A percentile compares a stretch with the other conserved stretches of the same genome.
Conservation (phyloP, 2,329 filamentous ascomycete genomes). For the Claviceps purpurea region DNA sequence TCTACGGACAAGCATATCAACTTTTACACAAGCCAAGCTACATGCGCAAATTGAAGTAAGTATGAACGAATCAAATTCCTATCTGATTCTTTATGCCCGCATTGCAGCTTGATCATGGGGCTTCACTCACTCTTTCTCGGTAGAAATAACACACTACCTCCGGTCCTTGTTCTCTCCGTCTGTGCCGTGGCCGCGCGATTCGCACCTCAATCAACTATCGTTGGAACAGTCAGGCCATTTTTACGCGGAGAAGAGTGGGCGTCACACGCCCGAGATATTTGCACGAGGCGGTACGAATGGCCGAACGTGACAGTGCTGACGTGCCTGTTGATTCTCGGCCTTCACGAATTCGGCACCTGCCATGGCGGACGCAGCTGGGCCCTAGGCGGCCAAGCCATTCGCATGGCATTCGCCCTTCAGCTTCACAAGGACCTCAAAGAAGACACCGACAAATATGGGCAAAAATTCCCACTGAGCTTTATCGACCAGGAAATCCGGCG, state of each 20-base stretch:
- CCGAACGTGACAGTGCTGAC: slow-evolving; percentile 94
- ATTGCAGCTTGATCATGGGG: background rate
- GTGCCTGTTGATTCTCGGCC: slow-evolving; percentile 71
- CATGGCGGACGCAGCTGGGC: slow-evolving; percentile 95
- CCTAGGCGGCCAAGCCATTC: slow-evolving; percentile 82
- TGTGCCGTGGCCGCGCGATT: slow-evolving; percentile 94
- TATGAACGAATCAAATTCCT: slow-evolving; percentile 6
- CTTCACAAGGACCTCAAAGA: slow-evolving; percentile 83
- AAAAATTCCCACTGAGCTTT: slow-evolving; percentile 60
- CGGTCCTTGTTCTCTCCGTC: slow-evolving; percentile 83
- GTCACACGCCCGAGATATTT: slow-evolving; percentile 71
- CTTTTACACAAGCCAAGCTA: slow-evolving; percentile 94
- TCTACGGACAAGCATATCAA: slow-evolving; percentile 92
- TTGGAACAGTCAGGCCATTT: slow-evolving; percentile 59
- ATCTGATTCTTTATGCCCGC: background rate
- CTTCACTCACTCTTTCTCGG: background rate
- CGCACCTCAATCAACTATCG: slow-evolving; percentile 73
- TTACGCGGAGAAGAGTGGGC: slow-evolving; percentile 88
- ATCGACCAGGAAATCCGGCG: slow-evolving; percentile 87
- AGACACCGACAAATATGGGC: slow-evolving; percentile 52
- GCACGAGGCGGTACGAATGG: slow-evolving; percentile 77
- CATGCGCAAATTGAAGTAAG: slow-evolving; percentile 69
- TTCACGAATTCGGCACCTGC: slow-evolving; percentile 95
- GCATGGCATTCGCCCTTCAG: slow-evolving; percentile 94
- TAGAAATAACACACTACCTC: slow-evolving; percentile 52